A percentile compares a stretch with the other conserved stretches of the same genome.
Evolutionary conservation across 1,284 basidiomycete species (phyloP).

Genomic region (Psilocybe mexicana): DNA sequence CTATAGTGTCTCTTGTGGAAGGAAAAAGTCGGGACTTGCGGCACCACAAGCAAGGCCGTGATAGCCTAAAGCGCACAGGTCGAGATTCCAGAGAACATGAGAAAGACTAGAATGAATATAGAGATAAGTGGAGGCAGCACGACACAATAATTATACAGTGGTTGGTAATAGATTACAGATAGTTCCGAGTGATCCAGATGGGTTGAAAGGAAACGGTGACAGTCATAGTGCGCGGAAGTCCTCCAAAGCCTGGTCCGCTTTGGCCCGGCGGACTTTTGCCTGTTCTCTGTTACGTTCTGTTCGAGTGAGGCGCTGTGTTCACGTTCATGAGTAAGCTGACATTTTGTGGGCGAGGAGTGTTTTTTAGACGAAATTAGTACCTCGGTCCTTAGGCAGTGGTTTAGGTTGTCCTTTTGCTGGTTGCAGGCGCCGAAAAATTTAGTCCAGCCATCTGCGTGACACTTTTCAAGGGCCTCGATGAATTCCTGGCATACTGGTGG

Average conservation of each 20-base stretch:
- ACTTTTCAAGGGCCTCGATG: constrained; percentile 70
- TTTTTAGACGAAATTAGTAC: constrained; percentile 36
- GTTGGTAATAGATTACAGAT: constrained; percentile 4
- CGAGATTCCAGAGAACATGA: constrained; percentile 3
- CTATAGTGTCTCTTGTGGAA: not conserved
- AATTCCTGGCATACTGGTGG: constrained; percentile 67
- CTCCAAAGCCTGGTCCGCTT: constrained; percentile 59
- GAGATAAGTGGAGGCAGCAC: not conserved
- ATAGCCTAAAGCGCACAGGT: not conserved
- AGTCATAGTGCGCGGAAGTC: constrained; percentile 48
- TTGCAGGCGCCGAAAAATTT: constrained; percentile 76
- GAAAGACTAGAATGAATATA: constrained; percentile 5
- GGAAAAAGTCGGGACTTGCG: not conserved
- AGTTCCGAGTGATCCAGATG: not conserved
- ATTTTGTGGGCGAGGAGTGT: constrained; percentile 7
- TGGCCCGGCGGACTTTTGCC: constrained; percentile 60
- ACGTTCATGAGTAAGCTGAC: constrained; percentile 8
- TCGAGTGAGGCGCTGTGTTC: constrained; percentile 63
- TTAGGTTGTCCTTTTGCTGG: constrained; percentile 66
- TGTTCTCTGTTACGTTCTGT: constrained; percentile 68
- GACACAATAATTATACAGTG: constrained; percentile 1
- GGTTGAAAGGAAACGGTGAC: not conserved
- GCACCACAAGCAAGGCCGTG: not conserved
- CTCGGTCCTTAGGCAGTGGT: constrained; percentile 76
- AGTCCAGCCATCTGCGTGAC: constrained; percentile 62